Evolutionary conservation across 768 basidiomycete genomes (phyloP).

Genomic region (Jaapia argillacea): DNA sequence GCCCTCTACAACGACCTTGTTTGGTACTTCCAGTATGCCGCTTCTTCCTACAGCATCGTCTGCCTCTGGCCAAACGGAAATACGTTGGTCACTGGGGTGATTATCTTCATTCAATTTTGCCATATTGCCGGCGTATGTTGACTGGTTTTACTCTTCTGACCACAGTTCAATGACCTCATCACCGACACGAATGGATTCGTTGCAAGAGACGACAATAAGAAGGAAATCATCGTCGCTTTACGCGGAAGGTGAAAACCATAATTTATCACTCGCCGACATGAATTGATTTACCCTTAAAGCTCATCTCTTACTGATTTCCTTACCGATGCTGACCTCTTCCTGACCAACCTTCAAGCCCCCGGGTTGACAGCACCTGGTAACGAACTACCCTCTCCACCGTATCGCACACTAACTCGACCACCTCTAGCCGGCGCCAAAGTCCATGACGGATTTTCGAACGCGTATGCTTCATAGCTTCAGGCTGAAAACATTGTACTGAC

Average conservation of each 20-base stretch:
- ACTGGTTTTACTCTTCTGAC: neutral
- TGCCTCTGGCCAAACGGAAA: neutral
- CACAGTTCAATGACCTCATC: neutral
- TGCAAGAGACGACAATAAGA: conserved; percentile 9
- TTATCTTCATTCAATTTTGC: neutral
- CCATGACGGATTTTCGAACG: conserved; percentile 40
- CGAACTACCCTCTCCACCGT: conserved; percentile 31
- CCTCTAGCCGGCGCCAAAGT: conserved; percentile 28
- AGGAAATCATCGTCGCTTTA: conserved; percentile 11
- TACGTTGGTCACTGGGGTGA: neutral
- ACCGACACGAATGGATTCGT: conserved; percentile 8
- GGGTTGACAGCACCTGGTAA: conserved; percentile 24
- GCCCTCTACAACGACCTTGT: neutral
- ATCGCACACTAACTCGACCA: conserved; percentile 17
- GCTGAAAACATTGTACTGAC: neutral
- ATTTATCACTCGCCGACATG: no score
- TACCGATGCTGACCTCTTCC: neutral
- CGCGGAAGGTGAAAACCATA: conserved; percentile 46
- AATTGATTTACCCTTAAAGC: no score
- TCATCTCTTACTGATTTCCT: neutral
- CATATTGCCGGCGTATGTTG: neutral
- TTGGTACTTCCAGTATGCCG: neutral
- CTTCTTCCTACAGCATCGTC: neutral
- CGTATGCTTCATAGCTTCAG: conserved; percentile 20
- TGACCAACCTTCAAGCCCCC: neutral